Evolutionary conservation across 106 monocot genomes (phyloP), one percentile per base, ranked within the genome.

Genomic region (Dendrobium officinale): DNA sequence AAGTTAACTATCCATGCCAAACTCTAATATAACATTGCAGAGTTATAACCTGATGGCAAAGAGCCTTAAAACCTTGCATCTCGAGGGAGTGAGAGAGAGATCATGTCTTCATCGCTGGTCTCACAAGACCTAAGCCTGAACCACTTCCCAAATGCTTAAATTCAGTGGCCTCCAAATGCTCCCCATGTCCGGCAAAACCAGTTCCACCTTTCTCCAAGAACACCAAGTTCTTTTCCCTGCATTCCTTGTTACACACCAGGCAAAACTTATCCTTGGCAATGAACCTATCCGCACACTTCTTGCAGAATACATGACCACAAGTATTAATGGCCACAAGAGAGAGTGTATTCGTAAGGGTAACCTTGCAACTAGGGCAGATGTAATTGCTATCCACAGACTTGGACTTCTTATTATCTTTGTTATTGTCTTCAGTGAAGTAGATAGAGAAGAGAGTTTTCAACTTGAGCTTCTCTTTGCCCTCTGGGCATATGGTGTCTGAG

Each of bases 141-240:
- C 98, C 98, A 77, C 95, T 99, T 0, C 98, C 98, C 58, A 99
- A 75, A 80, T 99, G 94, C 77, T 99, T 99, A 79, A 99, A 99
- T 15, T 95, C 95, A 19, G 58, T 92, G 3, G 98, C 98, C 79
- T 95, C 87, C 80, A 99, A 80, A 37, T 88, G 78, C 73, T 99
- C 92, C 0, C 79, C 98, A 82, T 99, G 98, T 1, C 84, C 95
- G 0, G 95, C 61, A 44, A 90, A 99, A 22, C 98, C 98, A 11
- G 98, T 99, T 42, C 98, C 98, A 80, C 98, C 95, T 82, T 95
- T 99, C 84, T 90, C 87, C 84, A 99, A 83, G 17, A 13, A 11
- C 58, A 99, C 83, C 67, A 99, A 72, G 56, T 87, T 84, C 88
- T 68, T 94, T 81, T 86, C 94, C 79, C 89, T 99, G 85, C 88